These are phyloP conservation scores for Ceratobasidium papillatum DNA, from an alignment of 1,284 basidiomycete genomes.

Conservation along the genomic window DNA sequence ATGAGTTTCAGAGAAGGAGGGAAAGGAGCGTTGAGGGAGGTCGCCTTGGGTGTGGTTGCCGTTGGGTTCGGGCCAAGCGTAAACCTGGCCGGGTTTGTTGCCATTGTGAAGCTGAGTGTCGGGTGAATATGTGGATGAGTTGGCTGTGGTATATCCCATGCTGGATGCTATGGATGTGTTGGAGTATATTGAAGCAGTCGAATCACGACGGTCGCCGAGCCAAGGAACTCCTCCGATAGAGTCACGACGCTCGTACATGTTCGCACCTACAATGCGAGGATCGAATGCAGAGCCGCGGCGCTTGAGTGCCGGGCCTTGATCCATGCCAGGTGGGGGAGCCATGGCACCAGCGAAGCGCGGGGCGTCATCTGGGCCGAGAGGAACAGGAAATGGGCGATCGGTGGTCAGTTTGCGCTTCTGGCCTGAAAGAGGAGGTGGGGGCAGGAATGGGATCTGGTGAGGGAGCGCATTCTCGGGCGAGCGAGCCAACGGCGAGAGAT, in stretches of 20 bases:
- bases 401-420: constrained; percentile 82
- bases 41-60: constrained; percentile 23
- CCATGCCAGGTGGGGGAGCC: constrained; percentile 38
- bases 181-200: constrained; percentile 71
- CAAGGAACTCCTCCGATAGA: constrained; percentile 62
- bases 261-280: constrained; percentile 70
- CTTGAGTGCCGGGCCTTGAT: constrained; percentile 66
- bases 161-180: constrained; percentile 63
- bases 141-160: constrained; percentile 61
- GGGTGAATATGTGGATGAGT: constrained; percentile 66
- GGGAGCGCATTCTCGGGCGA: constrained; percentile 31
- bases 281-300: constrained; percentile 81
- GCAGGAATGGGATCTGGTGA: constrained; percentile 37
- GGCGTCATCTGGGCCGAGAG: constrained; percentile 20
- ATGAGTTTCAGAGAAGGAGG: constrained; percentile 39
- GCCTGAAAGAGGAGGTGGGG: constrained; percentile 53
- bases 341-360: constrained; percentile 19
- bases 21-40: constrained; percentile 42
- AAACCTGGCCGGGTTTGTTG: constrained; percentile 39
- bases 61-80: constrained; percentile 39
- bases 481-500: constrained; percentile 41
- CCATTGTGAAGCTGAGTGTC: constrained; percentile 40
- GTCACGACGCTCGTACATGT: constrained; percentile 75
- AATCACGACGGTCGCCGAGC: constrained; percentile 73
- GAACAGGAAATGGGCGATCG: constrained; percentile 57